These are phyloP conservation scores for Fragaria ananassa DNA, from an alignment of 306 rosid species.

Conservation along the genomic window DNA sequence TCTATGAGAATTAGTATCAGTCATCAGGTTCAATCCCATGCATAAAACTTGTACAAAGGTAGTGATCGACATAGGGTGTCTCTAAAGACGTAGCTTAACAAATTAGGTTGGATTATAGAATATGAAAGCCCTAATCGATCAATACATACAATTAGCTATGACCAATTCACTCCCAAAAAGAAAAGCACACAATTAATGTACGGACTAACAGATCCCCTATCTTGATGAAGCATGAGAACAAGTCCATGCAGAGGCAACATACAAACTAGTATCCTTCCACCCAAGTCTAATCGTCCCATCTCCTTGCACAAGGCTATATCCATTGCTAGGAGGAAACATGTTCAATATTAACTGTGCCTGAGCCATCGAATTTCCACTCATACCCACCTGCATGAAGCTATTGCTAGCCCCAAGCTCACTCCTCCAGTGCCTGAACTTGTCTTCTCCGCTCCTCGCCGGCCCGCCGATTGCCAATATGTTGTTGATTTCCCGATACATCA, in stretches of 20 bases:
- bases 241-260: slow-evolving; percentile 94
- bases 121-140: background rate
- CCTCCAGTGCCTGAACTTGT: slow-evolving; percentile 72
- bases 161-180: background rate
- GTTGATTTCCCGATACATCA: slow-evolving; percentile 57
- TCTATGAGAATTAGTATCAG: too few species aligned
- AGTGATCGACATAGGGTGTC: too few species aligned
- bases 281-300: slow-evolving; percentile 78
- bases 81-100: too few species aligned
- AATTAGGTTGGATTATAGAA: background rate
- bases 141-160: background rate
- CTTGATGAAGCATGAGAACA: slow-evolving; percentile 30
- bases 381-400: slow-evolving; percentile 53
- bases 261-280: slow-evolving; percentile 81
- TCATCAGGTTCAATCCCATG: too few species aligned
- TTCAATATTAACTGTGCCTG: slow-evolving; percentile 82
- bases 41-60: too few species aligned
- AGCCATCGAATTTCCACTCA: slow-evolving; percentile 77
- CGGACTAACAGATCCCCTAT: background rate
- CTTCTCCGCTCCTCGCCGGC: slow-evolving; percentile 74
- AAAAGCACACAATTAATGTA: background rate
- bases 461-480: slow-evolving; percentile 86
- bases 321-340: slow-evolving; percentile 57
- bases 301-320: slow-evolving; percentile 67
- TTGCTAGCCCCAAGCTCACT: slow-evolving; percentile 48